Evolutionary conservation across 768 basidiomycete species (phyloP), one percentile per base, ranked within the genome.

Genomic region (Zangia roseola): DNA sequence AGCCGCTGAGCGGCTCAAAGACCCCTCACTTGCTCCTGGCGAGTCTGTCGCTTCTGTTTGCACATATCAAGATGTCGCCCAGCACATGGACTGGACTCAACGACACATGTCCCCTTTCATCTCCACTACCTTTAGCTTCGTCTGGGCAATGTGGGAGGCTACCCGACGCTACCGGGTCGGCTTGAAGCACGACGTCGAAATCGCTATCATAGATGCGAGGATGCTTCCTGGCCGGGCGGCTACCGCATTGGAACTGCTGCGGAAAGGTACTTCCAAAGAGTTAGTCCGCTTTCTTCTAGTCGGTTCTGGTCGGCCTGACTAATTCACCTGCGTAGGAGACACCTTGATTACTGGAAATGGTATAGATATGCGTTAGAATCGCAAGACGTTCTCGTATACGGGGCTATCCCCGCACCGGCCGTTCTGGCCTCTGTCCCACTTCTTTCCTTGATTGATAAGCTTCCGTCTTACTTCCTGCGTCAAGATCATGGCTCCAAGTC

Each of bases 81-180:
- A 70, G 53, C 83, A 90, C 59, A 80, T 91, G 80, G 83, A 88
- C 49, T 88, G 86, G 84, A 84, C 84, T 19, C 86, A 83, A n/a
- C 77, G 83, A 51, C 71, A 80, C 5, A 74, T 79, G 17, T 91
- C 88, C 0, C 74, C 81, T 5, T 90, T 80, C 52, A 77, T 90
- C 37, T 86, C 88, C 3, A 78, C 86, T 2, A 88, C 88, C 6
- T 89, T 90, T 64, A 89, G 84, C 70, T 86, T 90, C 55, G 79
- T 77, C 31, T 91, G 88, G 88, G 82, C 86, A 8, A 74, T 90
- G 31, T 91, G 86, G 86, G 88, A 91, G 62, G 88, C 87, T 5
- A 75, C 85, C 19, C 74, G 85, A 48, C 80, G 88, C n/a, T 88
- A 86, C 60, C 80, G 83, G 56, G 69, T 74, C 31, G 82, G 82